Percentiles rank a stretch among this genome's conserved stretches.
These are phyloP conservation scores for Syzygium jambos DNA, from an alignment of 345 rosid genomes.

Conservation along the genomic window DNA sequence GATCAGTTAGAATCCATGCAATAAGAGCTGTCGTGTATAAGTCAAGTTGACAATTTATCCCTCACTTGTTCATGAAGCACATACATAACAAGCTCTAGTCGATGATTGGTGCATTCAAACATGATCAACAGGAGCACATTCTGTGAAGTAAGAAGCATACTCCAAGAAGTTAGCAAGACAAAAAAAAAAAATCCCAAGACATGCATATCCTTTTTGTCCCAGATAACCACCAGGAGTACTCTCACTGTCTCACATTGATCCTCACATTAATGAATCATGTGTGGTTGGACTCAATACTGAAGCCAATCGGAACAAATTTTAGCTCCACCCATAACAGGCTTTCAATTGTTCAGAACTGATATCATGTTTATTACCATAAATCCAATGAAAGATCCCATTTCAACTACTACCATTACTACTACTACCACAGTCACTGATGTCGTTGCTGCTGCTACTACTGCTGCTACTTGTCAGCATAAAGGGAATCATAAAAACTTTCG, in stretches of 20 bases:
- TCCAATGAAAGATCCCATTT: background rate
- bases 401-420: background rate
- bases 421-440: background rate
- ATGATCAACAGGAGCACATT: background rate
- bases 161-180: background rate
- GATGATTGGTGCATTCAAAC: background rate
- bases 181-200: background rate
- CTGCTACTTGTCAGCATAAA: background rate
- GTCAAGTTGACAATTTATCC: background rate
- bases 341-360: background rate
- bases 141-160: background rate
- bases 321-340: background rate
- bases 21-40: background rate
- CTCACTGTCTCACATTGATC: background rate
- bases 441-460: background rate
- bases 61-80: background rate
- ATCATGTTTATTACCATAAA: background rate
- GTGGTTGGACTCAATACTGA: background rate
- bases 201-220: background rate
- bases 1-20: background rate
- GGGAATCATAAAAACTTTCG: background rate
- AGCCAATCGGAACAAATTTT: background rate
- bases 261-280: background rate
- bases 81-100: background rate
- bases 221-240: background rate